Base-by-base conservation (phyloP, 148 eudicot species). In the Salicornia ramosissima region DNA sequence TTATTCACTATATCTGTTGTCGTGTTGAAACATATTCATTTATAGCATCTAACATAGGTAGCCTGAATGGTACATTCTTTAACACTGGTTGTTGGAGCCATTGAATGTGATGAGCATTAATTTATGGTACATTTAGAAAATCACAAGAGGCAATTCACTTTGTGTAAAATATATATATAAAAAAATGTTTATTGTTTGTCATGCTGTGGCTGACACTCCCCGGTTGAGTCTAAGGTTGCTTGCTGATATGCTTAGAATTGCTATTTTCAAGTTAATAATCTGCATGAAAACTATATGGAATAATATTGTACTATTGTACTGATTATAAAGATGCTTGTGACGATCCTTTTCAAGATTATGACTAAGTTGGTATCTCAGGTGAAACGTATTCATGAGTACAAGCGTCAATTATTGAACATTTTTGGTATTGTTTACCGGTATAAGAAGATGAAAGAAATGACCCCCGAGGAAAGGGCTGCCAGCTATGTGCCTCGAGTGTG, bases 391-490 rank as follows among this genome's bases (percentile, higher is more conserved):
- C 98, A 93, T 53, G 98, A 93, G 75, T 93, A 93, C 83, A 93
- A 90, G 82, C 86, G 98, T 29, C 98, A 93, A 71, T 78, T 93
- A 65, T 67, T 93, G 68, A 93, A 93, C 76, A 90, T 93, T 65
- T 64, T 93, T 81, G 98, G 98, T 31, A 82, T 90, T 55, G 95
- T 90, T 63, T 90, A 93, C 74, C 92, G 98, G 30, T 93, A 93
- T 81, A 93, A 88, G 77, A 81, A 88, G 82, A 93, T 93, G 98
- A 93, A 92, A 80, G 94, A 93, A 85, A 88, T 90, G 95, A 80
- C 74, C 67, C 82, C 82, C 19, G 83, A 59, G 58, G 90, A 88
- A 78, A 83, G 98, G 82, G 67, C 77, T 74, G 80, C 54, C 5
- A 84, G 83, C 60, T 90, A 76, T 79, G 92, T 82, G 68, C 98